Base-by-base conservation (phyloP, 169 alveolate genomes). In the Cryptosporidium bovis region DNA sequence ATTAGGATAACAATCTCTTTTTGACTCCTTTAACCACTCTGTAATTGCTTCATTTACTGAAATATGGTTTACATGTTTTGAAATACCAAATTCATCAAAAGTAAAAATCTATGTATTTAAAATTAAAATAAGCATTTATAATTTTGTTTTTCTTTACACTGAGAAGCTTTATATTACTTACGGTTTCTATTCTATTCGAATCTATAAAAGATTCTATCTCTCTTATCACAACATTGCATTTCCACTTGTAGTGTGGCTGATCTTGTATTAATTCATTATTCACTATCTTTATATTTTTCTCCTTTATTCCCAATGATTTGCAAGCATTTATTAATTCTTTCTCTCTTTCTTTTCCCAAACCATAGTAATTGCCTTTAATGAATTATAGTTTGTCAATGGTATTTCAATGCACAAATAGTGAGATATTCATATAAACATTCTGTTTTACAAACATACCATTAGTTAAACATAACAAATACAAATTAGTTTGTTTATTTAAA, bases 21-120 rank as follows among this genome's bases (percentile, higher is more conserved):
- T 40, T 3, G 87, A 77, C 15, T 40, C 51, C 3, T 60, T 27
- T 56, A 44, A 24, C 71, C 87, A 60, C 31, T 44, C 34, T 60
- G 16, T 58, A 60, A 77, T 33, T 34, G 87, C 27, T 24, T 77
- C 71, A 62, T 77, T 40, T 10, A 56, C 64, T 10, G 87, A 77
- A 8, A 77, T 77, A 50, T 77, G 87, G 31, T 77, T 77, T 24
- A 62, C 34, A 40, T 77, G 87, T 44, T 66, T 40, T 31, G 87
- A 77, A 12, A 77, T 18, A n/a, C 87, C 87, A 48, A 40, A 77
- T 18, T 62, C 69, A 44, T 77, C 87, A 60, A 77, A 77, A 16
- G 87, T 77, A 18, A 77, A 3, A 60, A 77, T 60, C 87, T 77
- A 18, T 31, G n/a, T 24, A 68, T 0, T 40, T 7, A 16, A 31